Conservation (phyloP, 345 rosid genomes). For the Angophora floribunda region DNA sequence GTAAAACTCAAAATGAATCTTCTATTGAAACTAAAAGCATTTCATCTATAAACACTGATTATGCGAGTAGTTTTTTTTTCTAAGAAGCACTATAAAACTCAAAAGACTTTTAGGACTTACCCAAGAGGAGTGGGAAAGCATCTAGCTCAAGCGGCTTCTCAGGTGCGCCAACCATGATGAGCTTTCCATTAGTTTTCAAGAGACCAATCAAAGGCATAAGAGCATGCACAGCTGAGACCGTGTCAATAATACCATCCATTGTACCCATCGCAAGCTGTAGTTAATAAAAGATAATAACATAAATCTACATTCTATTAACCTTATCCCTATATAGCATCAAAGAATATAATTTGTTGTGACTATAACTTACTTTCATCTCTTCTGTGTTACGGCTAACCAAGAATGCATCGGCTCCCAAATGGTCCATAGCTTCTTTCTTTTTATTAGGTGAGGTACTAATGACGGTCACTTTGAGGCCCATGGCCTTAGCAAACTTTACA, state of each 20-base stretch:
- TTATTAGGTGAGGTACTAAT: slow-evolving; percentile 35
- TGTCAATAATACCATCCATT: slow-evolving; percentile 33
- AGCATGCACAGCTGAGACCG: slow-evolving; percentile 27
- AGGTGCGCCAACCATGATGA: slow-evolving; percentile 29
- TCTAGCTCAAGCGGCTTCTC: slow-evolving; percentile 27
- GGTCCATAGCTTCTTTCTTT: slow-evolving; percentile 26
- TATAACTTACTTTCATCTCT: slow-evolving; percentile 17
- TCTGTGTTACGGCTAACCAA: slow-evolving; percentile 24
- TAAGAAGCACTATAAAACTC: background rate
- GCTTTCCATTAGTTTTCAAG: slow-evolving; percentile 22
- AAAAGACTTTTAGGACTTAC: slow-evolving; percentile 3
- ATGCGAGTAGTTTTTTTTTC: background rate
- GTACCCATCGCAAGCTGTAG: slow-evolving; percentile 10
- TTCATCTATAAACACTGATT: background rate
- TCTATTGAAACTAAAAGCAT: background rate
- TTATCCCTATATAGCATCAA: too few relatives aligned
- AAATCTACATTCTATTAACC: background rate
- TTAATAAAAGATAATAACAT: background rate
- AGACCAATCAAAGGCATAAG: slow-evolving; percentile 20
- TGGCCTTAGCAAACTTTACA: slow-evolving; percentile 40
- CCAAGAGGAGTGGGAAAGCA: slow-evolving; percentile 9
- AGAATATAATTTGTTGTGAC: background rate
- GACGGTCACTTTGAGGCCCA: slow-evolving; percentile 28
- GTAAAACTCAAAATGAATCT: background rate
- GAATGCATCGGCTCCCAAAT: slow-evolving; percentile 33